These are phyloP conservation scores for Adenanthera pavonina DNA, from an alignment of 306 rosid species.

Conservation along the genomic window DNA sequence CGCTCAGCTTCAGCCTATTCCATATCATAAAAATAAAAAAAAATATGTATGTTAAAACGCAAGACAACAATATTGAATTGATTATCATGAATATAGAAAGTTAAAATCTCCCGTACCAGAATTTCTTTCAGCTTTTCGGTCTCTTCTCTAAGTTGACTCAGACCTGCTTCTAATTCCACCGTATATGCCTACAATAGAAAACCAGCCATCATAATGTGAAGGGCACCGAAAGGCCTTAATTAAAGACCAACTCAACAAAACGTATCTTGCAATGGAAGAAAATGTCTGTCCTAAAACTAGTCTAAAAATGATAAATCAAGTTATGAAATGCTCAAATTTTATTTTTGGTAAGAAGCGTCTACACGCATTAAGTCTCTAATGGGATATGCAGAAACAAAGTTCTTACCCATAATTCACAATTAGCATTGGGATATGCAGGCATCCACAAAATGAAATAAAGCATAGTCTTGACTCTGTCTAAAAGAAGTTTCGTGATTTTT, in stretches of 20 bases:
- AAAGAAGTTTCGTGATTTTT: neutral
- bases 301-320: neutral
- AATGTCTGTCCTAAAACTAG: neutral
- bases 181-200: slow-evolving; percentile 69
- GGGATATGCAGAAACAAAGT: neutral
- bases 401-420: neutral
- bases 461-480: neutral
- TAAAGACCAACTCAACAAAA: neutral
- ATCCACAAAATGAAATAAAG: neutral
- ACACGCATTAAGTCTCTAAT: neutral
- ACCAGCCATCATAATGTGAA: neutral
- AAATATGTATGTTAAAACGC: neutral
- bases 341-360: neutral
- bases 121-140: slow-evolving; percentile 59
- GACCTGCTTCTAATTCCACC: slow-evolving; percentile 74
- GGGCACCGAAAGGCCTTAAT: neutral
- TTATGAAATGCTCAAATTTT: neutral
- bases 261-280: neutral
- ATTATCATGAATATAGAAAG: neutral
- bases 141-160: slow-evolving; percentile 61
- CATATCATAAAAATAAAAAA: slow-evolving; percentile 12
- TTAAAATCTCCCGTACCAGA: slow-evolving; percentile 53
- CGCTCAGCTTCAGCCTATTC: slow-evolving; percentile 61
- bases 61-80: neutral
- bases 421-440: neutral